Evolutionary conservation across 2,329 filamentous ascomycete genomes (phyloP).

Genomic region (Alternaria sp.): DNA sequence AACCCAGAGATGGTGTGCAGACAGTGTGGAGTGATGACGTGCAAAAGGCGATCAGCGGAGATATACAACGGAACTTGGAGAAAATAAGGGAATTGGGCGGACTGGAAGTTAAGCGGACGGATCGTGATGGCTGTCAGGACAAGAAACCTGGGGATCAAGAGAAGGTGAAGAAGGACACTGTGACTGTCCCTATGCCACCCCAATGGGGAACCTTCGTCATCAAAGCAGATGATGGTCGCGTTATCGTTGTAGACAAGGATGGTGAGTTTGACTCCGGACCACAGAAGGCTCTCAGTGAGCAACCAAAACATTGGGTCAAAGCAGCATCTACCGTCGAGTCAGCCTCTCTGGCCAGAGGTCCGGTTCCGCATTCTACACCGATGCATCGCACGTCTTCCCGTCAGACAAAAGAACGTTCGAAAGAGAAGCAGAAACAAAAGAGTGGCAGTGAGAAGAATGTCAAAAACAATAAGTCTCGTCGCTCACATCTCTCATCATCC

Average conservation of each 20-base stretch:
- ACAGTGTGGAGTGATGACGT: constrained; percentile 31
- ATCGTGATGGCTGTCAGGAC: background rate
- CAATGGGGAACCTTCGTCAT: constrained; percentile 39
- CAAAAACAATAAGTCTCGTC: background rate
- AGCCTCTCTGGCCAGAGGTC: background rate
- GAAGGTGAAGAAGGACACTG: constrained; percentile 15
- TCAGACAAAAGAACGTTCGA: background rate
- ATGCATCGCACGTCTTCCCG: background rate
- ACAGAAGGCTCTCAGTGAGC: background rate
- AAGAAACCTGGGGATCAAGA: constrained; percentile 3
- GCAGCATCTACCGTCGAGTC: constrained; percentile 10
- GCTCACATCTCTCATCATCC: background rate
- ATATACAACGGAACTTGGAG: constrained; percentile 30
- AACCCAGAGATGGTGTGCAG: background rate
- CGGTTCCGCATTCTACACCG: background rate
- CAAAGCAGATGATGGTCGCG: constrained; percentile 31
- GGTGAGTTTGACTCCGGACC: constrained; percentile 40
- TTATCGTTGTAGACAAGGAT: constrained; percentile 38
- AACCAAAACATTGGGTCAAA: constrained; percentile 18
- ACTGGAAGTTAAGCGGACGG: constrained; percentile 15
- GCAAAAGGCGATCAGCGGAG: constrained; percentile 33
- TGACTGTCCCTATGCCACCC: constrained; percentile 28
- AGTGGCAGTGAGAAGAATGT: background rate
- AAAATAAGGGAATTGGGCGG: constrained; percentile 16
- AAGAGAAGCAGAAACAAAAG: background rate